Percentiles rank a stretch among this genome's conserved stretches.
These are phyloP conservation scores for Choricystis sp. DNA, from an alignment of 139 green algal species.

Conservation along the genomic window DNA sequence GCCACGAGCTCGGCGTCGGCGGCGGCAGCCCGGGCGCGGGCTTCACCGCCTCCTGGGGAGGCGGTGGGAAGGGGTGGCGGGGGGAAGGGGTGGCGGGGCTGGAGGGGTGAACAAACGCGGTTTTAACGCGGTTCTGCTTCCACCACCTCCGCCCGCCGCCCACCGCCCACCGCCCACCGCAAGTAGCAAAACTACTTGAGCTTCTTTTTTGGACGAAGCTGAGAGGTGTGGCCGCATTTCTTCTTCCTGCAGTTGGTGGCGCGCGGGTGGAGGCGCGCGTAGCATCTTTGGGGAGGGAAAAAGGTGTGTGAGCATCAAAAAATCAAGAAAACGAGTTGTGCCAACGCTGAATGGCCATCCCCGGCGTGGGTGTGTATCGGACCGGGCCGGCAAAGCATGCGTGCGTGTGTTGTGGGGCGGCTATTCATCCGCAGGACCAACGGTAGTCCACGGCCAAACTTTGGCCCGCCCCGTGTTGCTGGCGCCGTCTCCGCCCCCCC, in stretches of 20 bases:
- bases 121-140: neutral
- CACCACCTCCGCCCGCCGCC: neutral
- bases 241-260: constrained; percentile 96
- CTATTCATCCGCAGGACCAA: constrained; percentile 23
- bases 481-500: neutral
- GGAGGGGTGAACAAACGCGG: neutral
- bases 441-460: constrained; percentile 19
- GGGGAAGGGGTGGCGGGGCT: neutral
- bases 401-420: constrained; percentile 17
- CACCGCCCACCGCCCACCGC: constrained; percentile 3
- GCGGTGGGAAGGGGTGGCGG: neutral
- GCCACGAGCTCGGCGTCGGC: too few species aligned
- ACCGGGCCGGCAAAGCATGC: constrained; percentile 19
- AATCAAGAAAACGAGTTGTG: constrained; percentile 6
- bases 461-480: constrained; percentile 5
- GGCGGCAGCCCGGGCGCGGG: too few species aligned
- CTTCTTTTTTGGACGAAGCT: constrained; percentile 88
- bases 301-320: too few species aligned
- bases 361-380: neutral
- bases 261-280: constrained; percentile 92
- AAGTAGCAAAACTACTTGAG: constrained; percentile 33
- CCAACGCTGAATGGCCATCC: constrained; percentile 10
- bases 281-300: constrained; percentile 50
- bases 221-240: constrained; percentile 77
- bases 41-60: neutral